Percentiles rank a stretch among this genome's conserved stretches.
These are phyloP conservation scores for Cyclotella cryptica DNA, from an alignment of 108 stramenopile genomes.

Conservation along the genomic window DNA sequence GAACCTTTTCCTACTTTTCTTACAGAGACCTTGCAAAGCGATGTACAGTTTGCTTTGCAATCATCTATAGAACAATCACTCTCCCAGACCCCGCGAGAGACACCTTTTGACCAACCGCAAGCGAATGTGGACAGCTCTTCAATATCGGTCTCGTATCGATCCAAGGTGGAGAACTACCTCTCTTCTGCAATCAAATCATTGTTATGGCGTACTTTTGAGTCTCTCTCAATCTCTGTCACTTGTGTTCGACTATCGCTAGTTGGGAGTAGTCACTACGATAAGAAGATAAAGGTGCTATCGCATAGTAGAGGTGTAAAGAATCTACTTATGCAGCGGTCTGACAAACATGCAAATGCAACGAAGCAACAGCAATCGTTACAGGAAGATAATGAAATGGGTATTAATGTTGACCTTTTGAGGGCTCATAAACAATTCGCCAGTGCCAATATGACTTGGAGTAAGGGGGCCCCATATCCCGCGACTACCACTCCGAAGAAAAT, in stretches of 20 bases:
- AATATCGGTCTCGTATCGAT: neutral
- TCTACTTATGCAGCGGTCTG: neutral
- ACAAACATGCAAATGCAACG: neutral
- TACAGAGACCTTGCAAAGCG: constrained; percentile 16
- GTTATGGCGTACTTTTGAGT: constrained; percentile 46
- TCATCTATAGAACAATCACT: constrained; percentile 6
- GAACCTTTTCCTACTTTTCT: constrained; percentile 48
- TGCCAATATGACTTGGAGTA: neutral
- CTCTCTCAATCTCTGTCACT: constrained; percentile 39
- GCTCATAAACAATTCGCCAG: constrained; percentile 2
- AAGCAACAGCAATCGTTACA: neutral
- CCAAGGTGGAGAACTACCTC: constrained; percentile 44
- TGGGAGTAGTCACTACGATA: constrained; percentile 50
- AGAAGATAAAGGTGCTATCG: constrained; percentile 16
- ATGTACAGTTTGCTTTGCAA: constrained; percentile 26
- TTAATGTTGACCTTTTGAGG: neutral
- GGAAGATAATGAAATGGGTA: neutral
- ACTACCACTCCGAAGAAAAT: neutral
- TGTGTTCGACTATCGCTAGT: constrained; percentile 38
- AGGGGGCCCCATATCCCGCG: neutral
- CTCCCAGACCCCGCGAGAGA: neutral
- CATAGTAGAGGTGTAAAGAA: constrained; percentile 10
- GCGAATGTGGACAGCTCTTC: neutral
- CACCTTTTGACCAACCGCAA: neutral
- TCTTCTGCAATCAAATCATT: constrained; percentile 43